A percentile compares a stretch with the other conserved stretches of the same genome.
phyloP scores from a whole-genome alignment of 2,329 filamentous ascomycete genomes.

The Penicillium sp. region DNA sequence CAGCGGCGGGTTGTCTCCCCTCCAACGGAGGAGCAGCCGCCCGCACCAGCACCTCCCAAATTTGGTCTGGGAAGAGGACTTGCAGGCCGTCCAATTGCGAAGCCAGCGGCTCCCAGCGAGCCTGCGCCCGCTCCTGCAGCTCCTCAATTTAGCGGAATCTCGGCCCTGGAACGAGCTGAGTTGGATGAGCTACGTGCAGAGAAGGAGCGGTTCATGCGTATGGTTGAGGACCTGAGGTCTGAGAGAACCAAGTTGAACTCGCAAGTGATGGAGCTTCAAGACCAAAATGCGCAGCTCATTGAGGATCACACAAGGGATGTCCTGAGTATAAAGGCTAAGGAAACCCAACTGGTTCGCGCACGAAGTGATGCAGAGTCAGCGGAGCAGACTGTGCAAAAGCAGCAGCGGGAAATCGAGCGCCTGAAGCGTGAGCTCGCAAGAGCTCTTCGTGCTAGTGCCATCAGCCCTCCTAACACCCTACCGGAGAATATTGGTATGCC shows the following conservation, averaged over 20 bases:
- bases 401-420: constrained; percentile 80
- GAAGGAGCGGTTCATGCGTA: constrained; percentile 66
- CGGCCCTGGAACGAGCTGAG: constrained; percentile 53
- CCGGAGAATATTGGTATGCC: no score
- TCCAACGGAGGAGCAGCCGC: constrained; percentile 39
- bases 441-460: constrained; percentile 34
- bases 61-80: constrained; percentile 64
- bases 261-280: constrained; percentile 87
- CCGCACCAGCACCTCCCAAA: constrained; percentile 41
- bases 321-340: constrained; percentile 93
- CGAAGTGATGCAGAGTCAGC: constrained; percentile 81
- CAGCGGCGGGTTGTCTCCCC: constrained; percentile 40
- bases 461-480: constrained; percentile 33
- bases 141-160: no score
- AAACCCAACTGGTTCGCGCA: constrained; percentile 88
- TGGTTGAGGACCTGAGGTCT: constrained; percentile 70
- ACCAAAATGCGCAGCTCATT: constrained; percentile 91
- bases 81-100: constrained; percentile 73
- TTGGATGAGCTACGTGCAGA: constrained; percentile 76
- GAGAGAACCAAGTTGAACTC: constrained; percentile 74
- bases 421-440: constrained; percentile 73
- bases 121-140: constrained; percentile 44
- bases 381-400: constrained; percentile 73
- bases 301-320: constrained; percentile 95
- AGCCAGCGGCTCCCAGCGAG: constrained; percentile 49